Evolutionary conservation across 495 filamentous ascomycete species (phyloP).

Genomic region (Umbilicaria muhlenbergii): DNA sequence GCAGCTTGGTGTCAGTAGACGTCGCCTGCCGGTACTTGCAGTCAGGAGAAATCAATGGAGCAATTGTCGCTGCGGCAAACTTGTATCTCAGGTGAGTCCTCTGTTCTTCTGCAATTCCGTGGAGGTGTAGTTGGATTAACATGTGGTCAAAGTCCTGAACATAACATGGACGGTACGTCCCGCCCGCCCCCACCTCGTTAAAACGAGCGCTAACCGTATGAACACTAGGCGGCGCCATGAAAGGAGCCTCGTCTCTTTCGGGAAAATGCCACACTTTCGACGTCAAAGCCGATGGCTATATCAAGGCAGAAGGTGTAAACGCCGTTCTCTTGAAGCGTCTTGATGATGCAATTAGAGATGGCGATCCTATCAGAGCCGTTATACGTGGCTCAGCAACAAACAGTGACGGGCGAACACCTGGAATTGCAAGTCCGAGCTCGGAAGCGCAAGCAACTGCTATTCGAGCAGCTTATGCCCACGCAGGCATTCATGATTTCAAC

Average conservation of each 20-base stretch:
- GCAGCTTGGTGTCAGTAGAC: conserved; percentile 1
- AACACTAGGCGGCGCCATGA: too few relatives aligned
- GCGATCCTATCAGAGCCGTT: conserved; percentile 46
- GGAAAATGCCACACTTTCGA: conserved; percentile 27
- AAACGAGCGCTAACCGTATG: too few relatives aligned
- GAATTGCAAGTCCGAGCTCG: conserved; percentile 20
- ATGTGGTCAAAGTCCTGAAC: too few relatives aligned
- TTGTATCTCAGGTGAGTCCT: conserved; percentile 9
- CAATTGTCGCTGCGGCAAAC: conserved; percentile 35
- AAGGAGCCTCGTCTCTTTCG: conserved; percentile 13
- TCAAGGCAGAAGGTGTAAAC: conserved; percentile 38
- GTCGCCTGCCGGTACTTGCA: conserved; percentile 13
- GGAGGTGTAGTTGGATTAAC: too few relatives aligned
- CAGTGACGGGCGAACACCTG: conserved; percentile 20
- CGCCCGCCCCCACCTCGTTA: too few relatives aligned
- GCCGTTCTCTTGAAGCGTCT: conserved; percentile 45
- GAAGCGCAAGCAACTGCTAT: conserved; percentile 21
- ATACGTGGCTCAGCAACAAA: conserved; percentile 43
- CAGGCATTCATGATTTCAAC: conserved; percentile 14
- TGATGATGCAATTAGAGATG: conserved; percentile 34
- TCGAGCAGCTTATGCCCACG: conserved; percentile 17
- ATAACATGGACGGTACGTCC: conserved; percentile 8
- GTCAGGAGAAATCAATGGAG: conserved; percentile 15
- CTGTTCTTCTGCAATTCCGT: too few relatives aligned
- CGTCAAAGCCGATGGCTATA: conserved; percentile 23